Evolutionary conservation across 2,329 filamentous ascomycete genomes (phyloP).

Genomic region (Cladophialophora immunda): DNA sequence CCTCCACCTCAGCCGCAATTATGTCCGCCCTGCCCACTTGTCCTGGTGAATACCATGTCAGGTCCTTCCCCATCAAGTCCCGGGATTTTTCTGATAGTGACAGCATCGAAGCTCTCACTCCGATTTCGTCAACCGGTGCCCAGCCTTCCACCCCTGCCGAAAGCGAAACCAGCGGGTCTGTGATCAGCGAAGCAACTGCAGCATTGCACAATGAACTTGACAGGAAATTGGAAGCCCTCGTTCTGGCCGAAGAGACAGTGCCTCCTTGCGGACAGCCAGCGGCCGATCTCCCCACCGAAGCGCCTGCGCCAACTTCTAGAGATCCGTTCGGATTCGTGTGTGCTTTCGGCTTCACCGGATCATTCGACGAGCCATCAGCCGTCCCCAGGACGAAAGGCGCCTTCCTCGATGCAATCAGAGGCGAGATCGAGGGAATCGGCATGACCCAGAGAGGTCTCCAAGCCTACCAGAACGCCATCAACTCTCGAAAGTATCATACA

Average conservation of each 20-base stretch:
- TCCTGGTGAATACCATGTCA: neutral
- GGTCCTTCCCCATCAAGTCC: neutral
- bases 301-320: constrained; percentile 1
- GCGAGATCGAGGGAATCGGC: constrained; percentile 23
- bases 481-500: constrained; percentile 28
- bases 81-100: neutral
- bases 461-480: constrained; percentile 34
- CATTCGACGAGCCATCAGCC: constrained; percentile 18
- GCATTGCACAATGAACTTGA: constrained; percentile 21
- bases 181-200: constrained; percentile 11
- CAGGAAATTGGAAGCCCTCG: constrained; percentile 19
- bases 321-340: constrained; percentile 29
- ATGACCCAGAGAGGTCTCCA: constrained; percentile 25
- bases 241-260: constrained; percentile 16
- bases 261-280: neutral
- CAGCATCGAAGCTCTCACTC: neutral
- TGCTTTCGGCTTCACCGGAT: constrained; percentile 30
- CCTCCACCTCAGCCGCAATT: neutral
- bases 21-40: neutral
- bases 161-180: neutral
- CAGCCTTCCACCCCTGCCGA: neutral
- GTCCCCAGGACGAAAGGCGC: constrained; percentile 22
- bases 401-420: constrained; percentile 25
- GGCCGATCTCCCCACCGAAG: neutral
- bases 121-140: neutral